Conservation (phyloP, 225 moss, liverwort and hornwort genomes). For the Sphagnum contortum region DNA sequence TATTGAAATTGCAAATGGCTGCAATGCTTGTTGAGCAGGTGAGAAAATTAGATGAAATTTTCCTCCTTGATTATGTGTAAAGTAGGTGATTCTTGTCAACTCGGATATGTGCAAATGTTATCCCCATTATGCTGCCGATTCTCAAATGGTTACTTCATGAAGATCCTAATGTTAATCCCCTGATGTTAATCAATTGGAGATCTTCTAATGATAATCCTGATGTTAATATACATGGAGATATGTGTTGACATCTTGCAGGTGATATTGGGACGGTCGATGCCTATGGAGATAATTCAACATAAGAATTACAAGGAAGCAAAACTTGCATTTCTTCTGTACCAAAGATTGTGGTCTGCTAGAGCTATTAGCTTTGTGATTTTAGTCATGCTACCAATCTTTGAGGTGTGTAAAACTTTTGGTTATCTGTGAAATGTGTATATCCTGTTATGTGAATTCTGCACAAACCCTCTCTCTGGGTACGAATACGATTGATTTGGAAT, state of each 20-base stretch:
- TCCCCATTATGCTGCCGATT: not conserved
- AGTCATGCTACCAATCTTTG: slow-evolving; percentile 39
- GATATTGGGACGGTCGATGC: slow-evolving; percentile 47
- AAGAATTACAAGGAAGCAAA: slow-evolving; percentile 23
- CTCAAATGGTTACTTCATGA: not conserved
- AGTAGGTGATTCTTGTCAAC: not conserved
- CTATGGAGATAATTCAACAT: slow-evolving; percentile 25
- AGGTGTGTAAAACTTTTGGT: slow-evolving; percentile 14
- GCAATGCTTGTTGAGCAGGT: slow-evolving; percentile 52
- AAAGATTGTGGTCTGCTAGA: slow-evolving; percentile 19
- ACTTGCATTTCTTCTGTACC: slow-evolving; percentile 27
- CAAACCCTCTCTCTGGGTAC: not conserved
- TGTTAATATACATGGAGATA: not conserved
- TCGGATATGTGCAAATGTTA: not conserved
- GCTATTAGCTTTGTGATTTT: slow-evolving; percentile 21
- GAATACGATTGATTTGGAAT: not conserved
- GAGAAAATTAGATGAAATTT: not conserved
- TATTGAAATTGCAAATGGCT: slow-evolving; percentile 16
- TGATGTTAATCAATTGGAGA: not conserved
- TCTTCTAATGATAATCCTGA: not conserved
- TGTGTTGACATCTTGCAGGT: slow-evolving; percentile 14
- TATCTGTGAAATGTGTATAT: not conserved
- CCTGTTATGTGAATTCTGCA: not conserved
- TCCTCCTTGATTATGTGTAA: not conserved
- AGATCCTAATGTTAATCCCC: not conserved